Evolutionary conservation across 331 rosid species (phyloP).

Genomic region (Ulmus americana): DNA sequence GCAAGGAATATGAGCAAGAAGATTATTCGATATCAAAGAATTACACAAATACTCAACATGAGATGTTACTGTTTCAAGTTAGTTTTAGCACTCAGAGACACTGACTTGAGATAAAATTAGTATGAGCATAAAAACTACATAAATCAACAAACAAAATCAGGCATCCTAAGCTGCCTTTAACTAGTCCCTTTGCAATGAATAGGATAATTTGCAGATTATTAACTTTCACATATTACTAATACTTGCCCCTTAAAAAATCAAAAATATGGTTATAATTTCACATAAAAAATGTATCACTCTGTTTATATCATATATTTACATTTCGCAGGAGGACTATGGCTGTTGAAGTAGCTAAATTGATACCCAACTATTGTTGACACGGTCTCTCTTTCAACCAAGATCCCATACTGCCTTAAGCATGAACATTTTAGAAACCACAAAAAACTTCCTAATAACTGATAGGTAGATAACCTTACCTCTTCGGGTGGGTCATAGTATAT

Average conservation of each 20-base stretch:
- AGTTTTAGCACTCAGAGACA: not conserved
- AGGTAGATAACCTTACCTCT: constrained; percentile 53
- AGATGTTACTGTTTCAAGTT: constrained; percentile 1
- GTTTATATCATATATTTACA: not conserved
- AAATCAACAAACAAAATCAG: not conserved
- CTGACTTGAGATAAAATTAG: constrained; percentile 2
- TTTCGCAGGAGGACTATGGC: not conserved
- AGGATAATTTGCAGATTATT: not conserved
- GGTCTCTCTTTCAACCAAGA: constrained; percentile 9
- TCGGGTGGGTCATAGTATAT: constrained; percentile 97
- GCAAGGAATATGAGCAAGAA: constrained; percentile 22
- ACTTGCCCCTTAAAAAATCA: constrained; percentile 6
- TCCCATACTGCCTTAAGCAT: constrained; percentile 1
- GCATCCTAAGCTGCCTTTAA: not conserved
- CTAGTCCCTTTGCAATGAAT: no score
- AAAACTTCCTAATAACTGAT: not conserved
- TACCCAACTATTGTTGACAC: not conserved
- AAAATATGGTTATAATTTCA: not conserved
- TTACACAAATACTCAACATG: constrained; percentile 10
- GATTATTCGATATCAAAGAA: constrained; percentile 12
- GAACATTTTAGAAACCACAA: not conserved
- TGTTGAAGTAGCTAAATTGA: not conserved
- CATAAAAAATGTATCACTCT: not conserved
- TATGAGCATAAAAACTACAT: not conserved
- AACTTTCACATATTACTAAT: not conserved